Evolutionary conservation across 2,329 filamentous ascomycete genomes (phyloP).

Genomic region (Mycosphaerelloides madeirae): DNA sequence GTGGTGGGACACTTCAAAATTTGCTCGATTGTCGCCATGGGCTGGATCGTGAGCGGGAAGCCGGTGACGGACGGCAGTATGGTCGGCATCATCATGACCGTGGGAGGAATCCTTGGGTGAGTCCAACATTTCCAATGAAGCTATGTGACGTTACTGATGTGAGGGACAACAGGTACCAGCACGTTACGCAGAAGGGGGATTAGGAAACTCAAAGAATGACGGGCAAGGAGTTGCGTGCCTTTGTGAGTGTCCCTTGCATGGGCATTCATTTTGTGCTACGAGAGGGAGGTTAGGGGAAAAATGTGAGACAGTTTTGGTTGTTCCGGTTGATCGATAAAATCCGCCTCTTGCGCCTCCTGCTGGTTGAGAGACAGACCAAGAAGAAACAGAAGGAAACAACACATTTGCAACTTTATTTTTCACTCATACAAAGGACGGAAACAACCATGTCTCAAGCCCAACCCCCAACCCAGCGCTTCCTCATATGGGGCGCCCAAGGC

Average conservation of each 20-base stretch:
- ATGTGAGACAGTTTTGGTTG: too few species aligned
- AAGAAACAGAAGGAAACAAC: too few species aligned
- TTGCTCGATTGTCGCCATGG: slow-evolving; percentile 29
- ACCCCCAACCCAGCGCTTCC: slow-evolving; percentile 20
- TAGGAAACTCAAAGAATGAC: too few species aligned
- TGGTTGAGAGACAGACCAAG: too few species aligned
- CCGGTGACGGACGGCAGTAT: slow-evolving; percentile 26
- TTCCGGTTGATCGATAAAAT: too few species aligned
- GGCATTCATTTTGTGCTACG: too few species aligned
- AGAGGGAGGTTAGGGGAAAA: too few species aligned
- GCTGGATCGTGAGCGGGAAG: slow-evolving; percentile 28
- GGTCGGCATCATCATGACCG: slow-evolving; percentile 27
- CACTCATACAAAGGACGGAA: too few species aligned
- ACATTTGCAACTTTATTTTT: too few species aligned
- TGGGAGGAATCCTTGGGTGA: slow-evolving; percentile 31
- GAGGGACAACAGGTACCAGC: slow-evolving; percentile 13
- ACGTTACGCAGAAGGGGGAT: slow-evolving; percentile 11
- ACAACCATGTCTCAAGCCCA: neutral
- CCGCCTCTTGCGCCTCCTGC: too few species aligned
- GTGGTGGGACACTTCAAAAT: slow-evolving; percentile 35
- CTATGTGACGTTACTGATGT: slow-evolving; percentile 2
- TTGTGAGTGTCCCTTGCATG: neutral
- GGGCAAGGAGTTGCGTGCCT: slow-evolving; percentile 9
- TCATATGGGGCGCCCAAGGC: slow-evolving; percentile 62
- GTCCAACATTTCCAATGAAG: slow-evolving; percentile 8